Conservation (phyloP, 2,329 filamentous ascomycete genomes). For the Aspergillus tubingensis region DNA sequence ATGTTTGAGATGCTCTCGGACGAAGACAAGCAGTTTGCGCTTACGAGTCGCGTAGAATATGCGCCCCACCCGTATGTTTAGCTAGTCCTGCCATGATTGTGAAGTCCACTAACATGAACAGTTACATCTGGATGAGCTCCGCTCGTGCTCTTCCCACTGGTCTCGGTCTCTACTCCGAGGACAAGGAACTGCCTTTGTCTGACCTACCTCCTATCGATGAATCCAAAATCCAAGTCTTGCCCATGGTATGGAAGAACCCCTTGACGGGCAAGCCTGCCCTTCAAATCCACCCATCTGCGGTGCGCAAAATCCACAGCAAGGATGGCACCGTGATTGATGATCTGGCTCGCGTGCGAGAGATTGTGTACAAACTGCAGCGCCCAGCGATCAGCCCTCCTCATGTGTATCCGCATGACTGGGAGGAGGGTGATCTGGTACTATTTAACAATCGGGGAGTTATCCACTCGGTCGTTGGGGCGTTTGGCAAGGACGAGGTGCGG, state of each 20-base stretch:
- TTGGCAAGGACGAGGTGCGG: constrained; percentile 70
- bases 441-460: constrained; percentile 77
- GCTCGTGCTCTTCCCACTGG: constrained; percentile 69
- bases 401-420: constrained; percentile 76
- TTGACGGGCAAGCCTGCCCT: constrained; percentile 68
- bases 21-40: constrained; percentile 67
- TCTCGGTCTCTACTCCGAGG: constrained; percentile 69
- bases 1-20: constrained; percentile 70
- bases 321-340: constrained; percentile 71
- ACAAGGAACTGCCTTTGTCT: constrained; percentile 59
- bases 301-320: constrained; percentile 66
- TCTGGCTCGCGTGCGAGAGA: constrained; percentile 64
- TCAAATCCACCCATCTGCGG: constrained; percentile 72
- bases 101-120: constrained; percentile 7
- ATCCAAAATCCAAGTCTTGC: constrained; percentile 68
- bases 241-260: constrained; percentile 78
- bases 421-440: constrained; percentile 72
- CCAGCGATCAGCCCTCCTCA: constrained; percentile 68
- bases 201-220: constrained; percentile 67
- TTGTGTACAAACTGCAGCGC: constrained; percentile 71
- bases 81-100: neutral
- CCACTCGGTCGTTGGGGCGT: constrained; percentile 74
- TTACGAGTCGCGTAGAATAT: constrained; percentile 70
- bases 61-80: constrained; percentile 66
- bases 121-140: constrained; percentile 73